A percentile compares a stretch with the other conserved stretches of the same genome.
These are phyloP conservation scores for Cercospora zeina DNA, from an alignment of 2,329 filamentous ascomycete genomes.

Conservation along the genomic window DNA sequence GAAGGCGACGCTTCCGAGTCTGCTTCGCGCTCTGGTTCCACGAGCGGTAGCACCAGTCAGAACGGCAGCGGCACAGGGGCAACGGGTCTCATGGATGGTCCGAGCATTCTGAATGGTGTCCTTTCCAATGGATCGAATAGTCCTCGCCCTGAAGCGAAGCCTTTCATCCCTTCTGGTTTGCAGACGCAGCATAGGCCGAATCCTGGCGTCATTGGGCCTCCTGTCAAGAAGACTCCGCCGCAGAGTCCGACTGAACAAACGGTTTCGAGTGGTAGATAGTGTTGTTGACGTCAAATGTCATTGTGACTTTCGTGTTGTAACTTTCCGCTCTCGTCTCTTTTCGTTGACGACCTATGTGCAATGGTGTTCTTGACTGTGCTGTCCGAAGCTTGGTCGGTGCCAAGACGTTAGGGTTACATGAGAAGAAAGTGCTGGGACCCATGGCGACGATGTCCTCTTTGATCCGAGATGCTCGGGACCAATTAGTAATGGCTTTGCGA, in stretches of 20 bases:
- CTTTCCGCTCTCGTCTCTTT: not conserved
- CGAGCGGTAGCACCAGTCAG: slow-evolving; percentile 31
- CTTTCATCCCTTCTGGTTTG: slow-evolving; percentile 32
- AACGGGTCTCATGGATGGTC: slow-evolving; percentile 29
- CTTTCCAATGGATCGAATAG: slow-evolving; percentile 38
- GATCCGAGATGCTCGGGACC: not conserved
- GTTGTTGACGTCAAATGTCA: slow-evolving; percentile 22
- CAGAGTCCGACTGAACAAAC: slow-evolving; percentile 30
- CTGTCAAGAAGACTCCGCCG: slow-evolving; percentile 27
- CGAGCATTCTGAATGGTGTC: slow-evolving; percentile 16
- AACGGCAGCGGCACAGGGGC: slow-evolving; percentile 23
- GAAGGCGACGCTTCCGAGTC: slow-evolving; percentile 27
- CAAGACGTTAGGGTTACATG: slow-evolving; percentile 13
- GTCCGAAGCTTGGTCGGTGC: not conserved
- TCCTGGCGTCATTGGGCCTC: slow-evolving; percentile 34
- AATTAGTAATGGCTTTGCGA: not conserved
- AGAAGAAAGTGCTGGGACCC: slow-evolving; percentile 7
- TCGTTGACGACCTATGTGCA: too few species aligned
- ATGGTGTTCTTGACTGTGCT: not conserved
- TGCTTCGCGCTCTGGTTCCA: slow-evolving; percentile 15
- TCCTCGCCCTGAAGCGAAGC: slow-evolving; percentile 39
- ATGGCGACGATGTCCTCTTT: not conserved
- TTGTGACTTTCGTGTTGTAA: slow-evolving; percentile 24
- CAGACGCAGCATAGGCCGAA: slow-evolving; percentile 14
- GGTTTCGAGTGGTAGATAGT: slow-evolving; percentile 37